phyloP scores from a whole-genome alignment of 176 grass and related monocot species.

The Saccharum officinarum region DNA sequence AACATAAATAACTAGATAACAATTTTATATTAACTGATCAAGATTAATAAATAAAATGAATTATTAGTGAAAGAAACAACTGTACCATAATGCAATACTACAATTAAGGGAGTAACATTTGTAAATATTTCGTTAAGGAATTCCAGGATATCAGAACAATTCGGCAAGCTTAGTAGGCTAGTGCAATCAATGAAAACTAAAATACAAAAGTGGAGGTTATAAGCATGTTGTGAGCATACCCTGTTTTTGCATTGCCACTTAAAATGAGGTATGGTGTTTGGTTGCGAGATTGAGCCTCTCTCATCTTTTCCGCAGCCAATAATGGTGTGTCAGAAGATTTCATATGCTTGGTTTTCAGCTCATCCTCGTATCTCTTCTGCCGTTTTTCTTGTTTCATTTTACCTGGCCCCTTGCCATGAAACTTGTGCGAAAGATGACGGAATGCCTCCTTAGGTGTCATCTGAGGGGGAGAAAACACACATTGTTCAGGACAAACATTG shows the following conservation, averaged over 20 bases:
- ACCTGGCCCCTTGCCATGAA: conserved; percentile 89
- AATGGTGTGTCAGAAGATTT: conserved; percentile 78
- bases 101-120: background rate
- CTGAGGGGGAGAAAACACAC: conserved; percentile 22
- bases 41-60: conserved; percentile 2
- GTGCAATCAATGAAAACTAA: background rate
- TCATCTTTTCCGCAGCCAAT: conserved; percentile 82
- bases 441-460: conserved; percentile 96
- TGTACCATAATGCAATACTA: background rate
- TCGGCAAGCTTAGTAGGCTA: background rate
- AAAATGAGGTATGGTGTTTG: conserved; percentile 85
- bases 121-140: background rate
- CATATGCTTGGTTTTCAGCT: conserved; percentile 50
- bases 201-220: background rate
- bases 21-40: background rate
- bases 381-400: conserved; percentile 25
- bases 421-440: conserved; percentile 81
- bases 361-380: conserved; percentile 29
- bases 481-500: conserved; percentile 12
- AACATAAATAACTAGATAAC: background rate
- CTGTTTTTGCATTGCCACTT: conserved; percentile 78
- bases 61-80: conserved; percentile 4
- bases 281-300: conserved; percentile 74
- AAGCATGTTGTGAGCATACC: conserved; percentile 49
- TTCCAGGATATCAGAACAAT: background rate